phyloP scores from a whole-genome alignment of 352 stramenopile genomes.

The Phytopythium delawarense region DNA sequence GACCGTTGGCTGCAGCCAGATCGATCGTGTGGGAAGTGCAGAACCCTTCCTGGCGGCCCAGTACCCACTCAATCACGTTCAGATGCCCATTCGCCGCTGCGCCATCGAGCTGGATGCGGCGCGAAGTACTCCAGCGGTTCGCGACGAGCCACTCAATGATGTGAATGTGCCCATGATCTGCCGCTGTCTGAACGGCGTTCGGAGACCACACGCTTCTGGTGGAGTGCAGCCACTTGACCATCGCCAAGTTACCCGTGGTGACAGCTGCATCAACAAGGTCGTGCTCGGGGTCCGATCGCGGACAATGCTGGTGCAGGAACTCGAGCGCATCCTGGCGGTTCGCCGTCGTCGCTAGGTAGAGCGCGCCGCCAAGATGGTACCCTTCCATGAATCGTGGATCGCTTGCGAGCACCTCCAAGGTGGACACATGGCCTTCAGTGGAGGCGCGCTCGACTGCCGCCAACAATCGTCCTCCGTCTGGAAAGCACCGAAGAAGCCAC shows the following conservation, averaged over 20 bases:
- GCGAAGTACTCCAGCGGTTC: constrained; percentile 13
- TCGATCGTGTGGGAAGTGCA: constrained; percentile 20
- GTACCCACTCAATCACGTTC: constrained; percentile 26
- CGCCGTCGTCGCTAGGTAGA: constrained; percentile 16
- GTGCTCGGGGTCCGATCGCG: constrained; percentile 10
- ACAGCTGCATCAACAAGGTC: constrained; percentile 20
- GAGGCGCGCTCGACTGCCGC: neutral
- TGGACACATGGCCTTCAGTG: neutral
- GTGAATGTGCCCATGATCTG: constrained; percentile 17
- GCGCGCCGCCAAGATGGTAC: constrained; percentile 18
- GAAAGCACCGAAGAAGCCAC: constrained; percentile 13
- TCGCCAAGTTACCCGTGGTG: constrained; percentile 18
- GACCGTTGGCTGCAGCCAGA: constrained; percentile 16
- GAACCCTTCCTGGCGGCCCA: constrained; percentile 16
- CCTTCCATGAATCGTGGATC: neutral
- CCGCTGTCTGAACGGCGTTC: constrained; percentile 15
- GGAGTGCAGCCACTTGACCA: constrained; percentile 22
- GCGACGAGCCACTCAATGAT: constrained; percentile 27
- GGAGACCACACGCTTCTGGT: constrained; percentile 20
- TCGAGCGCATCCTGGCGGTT: constrained; percentile 8
- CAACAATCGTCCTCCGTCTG: neutral
- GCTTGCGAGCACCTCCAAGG: neutral
- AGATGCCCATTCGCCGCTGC: constrained; percentile 17
- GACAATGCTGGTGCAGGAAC: constrained; percentile 20
- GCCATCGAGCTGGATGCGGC: constrained; percentile 18